Percentiles rank a stretch among this genome's conserved stretches.
These are phyloP conservation scores for Daedalea quercina DNA, from an alignment of 768 basidiomycete species.

Conservation along the genomic window DNA sequence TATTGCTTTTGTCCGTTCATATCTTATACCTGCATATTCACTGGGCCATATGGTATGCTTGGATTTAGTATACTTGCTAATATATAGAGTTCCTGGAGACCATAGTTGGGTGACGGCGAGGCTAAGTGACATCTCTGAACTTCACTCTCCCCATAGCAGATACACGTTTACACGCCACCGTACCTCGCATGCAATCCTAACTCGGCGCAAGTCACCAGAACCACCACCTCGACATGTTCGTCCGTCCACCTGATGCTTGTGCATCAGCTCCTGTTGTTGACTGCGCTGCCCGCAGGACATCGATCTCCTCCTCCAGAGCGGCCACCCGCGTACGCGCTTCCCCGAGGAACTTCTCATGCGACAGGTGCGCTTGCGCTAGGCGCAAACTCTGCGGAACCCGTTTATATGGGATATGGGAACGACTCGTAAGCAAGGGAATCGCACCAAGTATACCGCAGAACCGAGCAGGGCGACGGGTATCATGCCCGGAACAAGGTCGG, in stretches of 20 bases:
- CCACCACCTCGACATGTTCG: conserved; percentile 15
- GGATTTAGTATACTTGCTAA: no score
- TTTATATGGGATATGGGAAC: conserved; percentile 1
- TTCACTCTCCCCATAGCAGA: no score
- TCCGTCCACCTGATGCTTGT: background rate
- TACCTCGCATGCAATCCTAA: no score
- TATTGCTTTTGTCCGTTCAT: background rate
- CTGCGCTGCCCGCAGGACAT: conserved; percentile 19
- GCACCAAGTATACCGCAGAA: conserved; percentile 71
- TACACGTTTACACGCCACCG: no score
- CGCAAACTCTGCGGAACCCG: conserved; percentile 49
- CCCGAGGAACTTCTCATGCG: conserved; percentile 66
- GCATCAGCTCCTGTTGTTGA: background rate
- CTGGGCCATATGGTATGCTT: no score
- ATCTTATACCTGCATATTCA: background rate
- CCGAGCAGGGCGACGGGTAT: conserved; percentile 72
- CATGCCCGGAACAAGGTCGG: conserved; percentile 67
- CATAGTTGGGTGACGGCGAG: no score
- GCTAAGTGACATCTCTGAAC: no score
- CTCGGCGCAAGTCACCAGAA: conserved; percentile 17
- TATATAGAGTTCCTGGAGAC: no score
- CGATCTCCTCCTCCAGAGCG: conserved; percentile 55
- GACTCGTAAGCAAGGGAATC: conserved; percentile 13
- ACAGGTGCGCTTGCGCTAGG: conserved; percentile 51
- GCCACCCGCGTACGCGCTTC: conserved; percentile 49